Percentiles rank a stretch among this genome's conserved stretches.
Conservation (phyloP, 192 early-diverging fungal genomes). For the Coemansia aciculifera region DNA sequence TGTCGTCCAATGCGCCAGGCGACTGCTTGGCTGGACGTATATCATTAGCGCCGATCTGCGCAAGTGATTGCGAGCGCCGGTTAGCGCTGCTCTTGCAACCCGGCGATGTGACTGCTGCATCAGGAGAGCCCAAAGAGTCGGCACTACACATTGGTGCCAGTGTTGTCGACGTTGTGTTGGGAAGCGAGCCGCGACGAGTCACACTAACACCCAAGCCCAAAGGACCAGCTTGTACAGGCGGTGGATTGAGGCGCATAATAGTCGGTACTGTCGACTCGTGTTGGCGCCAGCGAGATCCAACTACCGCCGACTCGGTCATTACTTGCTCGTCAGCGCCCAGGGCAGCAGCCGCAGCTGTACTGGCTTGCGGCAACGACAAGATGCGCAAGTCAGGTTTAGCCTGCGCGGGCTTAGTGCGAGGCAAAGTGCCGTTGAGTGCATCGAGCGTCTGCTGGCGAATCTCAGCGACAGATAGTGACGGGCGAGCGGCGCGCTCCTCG, state of each 20-base stretch:
- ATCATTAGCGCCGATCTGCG: neutral
- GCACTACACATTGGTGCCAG: neutral
- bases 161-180: neutral
- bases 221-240: neutral
- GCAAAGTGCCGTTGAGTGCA: slow-evolving; percentile 41
- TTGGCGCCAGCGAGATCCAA: neutral
- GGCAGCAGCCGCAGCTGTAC: neutral
- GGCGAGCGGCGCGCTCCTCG: slow-evolving; percentile 29
- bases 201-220: slow-evolving; percentile 30
- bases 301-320: neutral
- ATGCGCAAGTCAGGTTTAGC: neutral
- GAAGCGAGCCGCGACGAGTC: slow-evolving; percentile 1
- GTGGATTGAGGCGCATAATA: slow-evolving; percentile 9
- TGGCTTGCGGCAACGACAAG: slow-evolving; percentile 8
- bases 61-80: neutral
- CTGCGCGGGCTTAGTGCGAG: neutral
- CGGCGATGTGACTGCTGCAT: neutral
- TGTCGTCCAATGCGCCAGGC: neutral
- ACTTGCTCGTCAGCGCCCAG: neutral
- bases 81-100: neutral
- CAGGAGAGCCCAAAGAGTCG: neutral
- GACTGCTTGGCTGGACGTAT: neutral
- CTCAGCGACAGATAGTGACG: slow-evolving; percentile 34
- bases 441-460: slow-evolving; percentile 51
- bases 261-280: neutral